Base-by-base conservation (phyloP, 805 yeast species). In the Zygoascus ofunaensis region DNA sequence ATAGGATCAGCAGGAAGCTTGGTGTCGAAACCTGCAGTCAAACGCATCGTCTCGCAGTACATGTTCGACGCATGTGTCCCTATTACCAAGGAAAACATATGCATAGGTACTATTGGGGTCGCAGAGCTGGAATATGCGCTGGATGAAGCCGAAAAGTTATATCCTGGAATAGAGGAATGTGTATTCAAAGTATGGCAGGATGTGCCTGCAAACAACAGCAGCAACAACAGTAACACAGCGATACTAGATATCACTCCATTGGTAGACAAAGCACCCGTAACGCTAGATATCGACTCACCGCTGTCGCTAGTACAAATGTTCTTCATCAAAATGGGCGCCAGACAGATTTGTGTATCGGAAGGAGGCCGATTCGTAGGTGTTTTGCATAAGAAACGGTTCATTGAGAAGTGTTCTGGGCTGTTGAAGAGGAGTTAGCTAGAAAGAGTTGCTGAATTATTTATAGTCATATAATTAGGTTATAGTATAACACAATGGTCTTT, bases 61-160 rank as follows among this genome's bases (percentile, higher is more conserved):
- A 61, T 73, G 39, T 54, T 73, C 19, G 81, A 76, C 56, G 80
- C 79, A 0, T 73, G 77, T 50, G 54, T 76, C 19, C 74, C 80
- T 1, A 57, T 76, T 4, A 54, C 73, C n/a, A 62, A 63, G 38
- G 56, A 57, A 12, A 48, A 55, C 43, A 33, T 65, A 58, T 52
- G 66, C 12, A 67, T 71, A 15, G 81, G 80, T 0, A 46, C 73
- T 4, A 48, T 76, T 4, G 70, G 73, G 26, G 74, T 70, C 22
- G 71, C 78, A 0, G 76, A 73, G 40, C 60, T 76, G 44, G 79
- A 76, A 47, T 64, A 67, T 47, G 70, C 71, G n/a, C 55, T 76
- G 23, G 80, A 76, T 52, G 23, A 39, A 19, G 3, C 15, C 10
- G 37, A 34, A 10, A 34, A 34, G 20, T 20, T 19, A 18, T 30